Percentiles rank a stretch among this genome's conserved stretches.
phyloP scores from a whole-genome alignment of 176 grass and related monocot genomes.

The Triticum urartu region DNA sequence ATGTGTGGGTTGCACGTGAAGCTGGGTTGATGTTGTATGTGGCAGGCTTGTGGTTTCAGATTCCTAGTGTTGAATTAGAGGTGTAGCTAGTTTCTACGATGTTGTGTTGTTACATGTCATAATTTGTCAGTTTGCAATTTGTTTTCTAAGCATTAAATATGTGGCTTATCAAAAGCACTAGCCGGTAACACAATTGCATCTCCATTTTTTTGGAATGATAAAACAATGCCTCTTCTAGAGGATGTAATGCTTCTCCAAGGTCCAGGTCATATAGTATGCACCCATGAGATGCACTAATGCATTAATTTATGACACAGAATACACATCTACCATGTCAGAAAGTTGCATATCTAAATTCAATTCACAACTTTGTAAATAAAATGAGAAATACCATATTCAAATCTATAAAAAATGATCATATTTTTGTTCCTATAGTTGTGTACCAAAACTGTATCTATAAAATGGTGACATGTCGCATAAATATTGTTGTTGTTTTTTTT shows the following conservation, averaged over 20 bases:
- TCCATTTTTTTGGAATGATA: neutral
- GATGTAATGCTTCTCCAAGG: neutral
- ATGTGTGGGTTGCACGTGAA: too few relatives aligned
- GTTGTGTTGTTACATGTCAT: neutral
- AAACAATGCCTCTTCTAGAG: neutral
- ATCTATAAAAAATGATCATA: too few relatives aligned
- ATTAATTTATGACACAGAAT: too few relatives aligned
- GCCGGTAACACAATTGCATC: neutral
- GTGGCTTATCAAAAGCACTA: neutral
- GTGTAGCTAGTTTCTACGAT: constrained; percentile 6
- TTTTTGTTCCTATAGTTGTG: too few relatives aligned
- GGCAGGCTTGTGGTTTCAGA: neutral
- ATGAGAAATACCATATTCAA: too few relatives aligned
- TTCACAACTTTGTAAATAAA: too few relatives aligned
- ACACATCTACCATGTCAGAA: too few relatives aligned
- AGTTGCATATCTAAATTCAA: too few relatives aligned
- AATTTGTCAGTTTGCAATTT: neutral
- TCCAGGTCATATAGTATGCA: neutral
- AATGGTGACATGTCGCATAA: too few relatives aligned
- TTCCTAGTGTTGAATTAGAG: neutral
- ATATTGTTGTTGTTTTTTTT: too few relatives aligned
- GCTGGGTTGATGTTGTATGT: constrained; percentile 3
- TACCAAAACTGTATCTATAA: too few relatives aligned
- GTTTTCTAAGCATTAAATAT: neutral
- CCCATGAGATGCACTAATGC: too few relatives aligned